Evolutionary conservation across 306 rosid genomes (phyloP).

Genomic region (Ziziphus jujuba): DNA sequence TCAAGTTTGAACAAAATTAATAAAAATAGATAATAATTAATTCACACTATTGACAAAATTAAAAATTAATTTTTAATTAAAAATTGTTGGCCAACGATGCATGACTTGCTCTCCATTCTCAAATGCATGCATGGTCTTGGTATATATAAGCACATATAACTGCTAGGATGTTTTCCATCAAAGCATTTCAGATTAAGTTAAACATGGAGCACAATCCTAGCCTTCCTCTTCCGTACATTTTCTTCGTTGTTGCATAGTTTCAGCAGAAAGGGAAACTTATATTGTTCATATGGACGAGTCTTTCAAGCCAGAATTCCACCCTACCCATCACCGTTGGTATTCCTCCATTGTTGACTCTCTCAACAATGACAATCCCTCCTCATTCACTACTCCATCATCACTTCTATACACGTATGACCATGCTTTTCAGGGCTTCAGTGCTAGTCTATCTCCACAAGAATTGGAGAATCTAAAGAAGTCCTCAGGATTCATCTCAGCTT

Average conservation of each 20-base stretch:
- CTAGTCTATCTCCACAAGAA: slow-evolving; percentile 16
- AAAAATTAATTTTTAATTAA: too few relatives aligned
- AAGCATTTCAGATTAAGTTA: too few relatives aligned
- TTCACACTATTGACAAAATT: too few relatives aligned
- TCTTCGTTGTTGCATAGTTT: background rate
- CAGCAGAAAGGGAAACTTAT: slow-evolving; percentile 17
- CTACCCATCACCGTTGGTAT: slow-evolving; percentile 33
- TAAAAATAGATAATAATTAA: too few relatives aligned
- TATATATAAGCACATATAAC: too few relatives aligned
- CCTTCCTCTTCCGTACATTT: slow-evolving; percentile 12
- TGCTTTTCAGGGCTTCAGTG: slow-evolving; percentile 37
- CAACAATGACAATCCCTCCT: background rate
- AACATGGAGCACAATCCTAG: background rate
- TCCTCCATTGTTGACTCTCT: slow-evolving; percentile 32
- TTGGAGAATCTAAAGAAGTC: slow-evolving; percentile 10
- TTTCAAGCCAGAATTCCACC: slow-evolving; percentile 21
- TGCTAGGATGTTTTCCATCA: too few relatives aligned
- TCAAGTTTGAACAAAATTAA: too few relatives aligned
- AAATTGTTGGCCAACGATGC: too few relatives aligned
- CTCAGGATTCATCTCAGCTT: slow-evolving; percentile 24
- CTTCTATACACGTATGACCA: slow-evolving; percentile 26
- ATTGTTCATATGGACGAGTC: slow-evolving; percentile 33
- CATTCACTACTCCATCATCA: background rate
- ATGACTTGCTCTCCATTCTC: too few relatives aligned
- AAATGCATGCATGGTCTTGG: too few relatives aligned